Conservation (phyloP, 139 green algal genomes). For the Chlorella sp. region DNA sequence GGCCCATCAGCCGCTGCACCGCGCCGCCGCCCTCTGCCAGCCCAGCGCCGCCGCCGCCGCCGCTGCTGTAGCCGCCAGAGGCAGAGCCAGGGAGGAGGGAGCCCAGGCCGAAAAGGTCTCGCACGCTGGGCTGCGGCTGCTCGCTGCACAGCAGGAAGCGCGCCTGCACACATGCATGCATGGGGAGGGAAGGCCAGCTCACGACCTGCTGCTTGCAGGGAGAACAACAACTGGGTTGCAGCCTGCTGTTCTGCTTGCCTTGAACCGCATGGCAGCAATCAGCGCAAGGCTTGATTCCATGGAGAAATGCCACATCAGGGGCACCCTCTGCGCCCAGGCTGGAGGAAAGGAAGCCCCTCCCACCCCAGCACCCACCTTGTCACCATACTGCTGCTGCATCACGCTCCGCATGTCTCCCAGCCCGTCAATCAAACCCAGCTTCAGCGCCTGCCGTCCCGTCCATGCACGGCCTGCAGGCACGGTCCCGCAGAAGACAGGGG, state of each 20-base stretch:
- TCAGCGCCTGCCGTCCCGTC: slow-evolving; percentile 54
- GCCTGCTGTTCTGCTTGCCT: too few relatives aligned
- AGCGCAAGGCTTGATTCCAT: not conserved
- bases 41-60: not conserved
- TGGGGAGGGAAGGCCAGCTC: too few relatives aligned
- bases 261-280: not conserved
- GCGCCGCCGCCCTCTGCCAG: not conserved
- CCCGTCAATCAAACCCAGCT: slow-evolving; percentile 54
- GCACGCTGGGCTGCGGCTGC: slow-evolving; percentile 12
- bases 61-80: not conserved
- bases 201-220: too few relatives aligned
- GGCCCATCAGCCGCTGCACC: not conserved
- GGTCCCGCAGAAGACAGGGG: not conserved
- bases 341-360: too few relatives aligned
- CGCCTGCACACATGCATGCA: slow-evolving; percentile 13
- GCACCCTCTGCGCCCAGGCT: too few relatives aligned
- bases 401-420: slow-evolving; percentile 33
- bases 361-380: slow-evolving; percentile 24
- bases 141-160: slow-evolving; percentile 50
- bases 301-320: not conserved
- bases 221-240: not conserved
- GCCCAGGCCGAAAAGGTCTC: slow-evolving; percentile 30
- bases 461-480: slow-evolving; percentile 42
- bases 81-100: not conserved
- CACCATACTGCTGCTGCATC: slow-evolving; percentile 46